A percentile compares a stretch with the other conserved stretches of the same genome.
Evolutionary conservation across 2,329 filamentous ascomycete genomes (phyloP).

Genomic region (Trichoderma citrinoviride): DNA sequence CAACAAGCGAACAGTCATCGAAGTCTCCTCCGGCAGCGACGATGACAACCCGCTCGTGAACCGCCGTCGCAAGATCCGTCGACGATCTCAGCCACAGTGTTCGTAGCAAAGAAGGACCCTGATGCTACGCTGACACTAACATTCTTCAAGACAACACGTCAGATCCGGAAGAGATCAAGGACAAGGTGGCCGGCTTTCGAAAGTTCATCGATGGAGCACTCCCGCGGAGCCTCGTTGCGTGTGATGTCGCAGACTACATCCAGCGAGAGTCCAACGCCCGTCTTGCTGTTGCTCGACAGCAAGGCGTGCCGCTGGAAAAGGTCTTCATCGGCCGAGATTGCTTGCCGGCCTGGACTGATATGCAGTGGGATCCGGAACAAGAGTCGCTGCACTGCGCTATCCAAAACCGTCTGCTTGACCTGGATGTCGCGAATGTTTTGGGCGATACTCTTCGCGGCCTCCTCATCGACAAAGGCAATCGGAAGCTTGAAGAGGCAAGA

Average conservation of each 20-base stretch:
- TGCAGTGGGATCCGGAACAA: slow-evolving; percentile 28
- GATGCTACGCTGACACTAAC: neutral
- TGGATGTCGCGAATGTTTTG: slow-evolving; percentile 24
- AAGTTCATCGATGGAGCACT: slow-evolving; percentile 24
- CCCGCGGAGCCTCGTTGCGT: slow-evolving; percentile 27
- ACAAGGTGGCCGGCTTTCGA: slow-evolving; percentile 8
- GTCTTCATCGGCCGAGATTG: slow-evolving; percentile 33
- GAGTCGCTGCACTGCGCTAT: slow-evolving; percentile 30
- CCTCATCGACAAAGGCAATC: slow-evolving; percentile 31
- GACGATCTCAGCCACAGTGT: neutral
- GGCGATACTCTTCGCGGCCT: slow-evolving; percentile 25
- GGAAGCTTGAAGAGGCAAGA: slow-evolving; percentile 29
- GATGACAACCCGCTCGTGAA: slow-evolving; percentile 8
- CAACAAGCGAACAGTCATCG: slow-evolving; percentile 10
- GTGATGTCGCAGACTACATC: slow-evolving; percentile 26
- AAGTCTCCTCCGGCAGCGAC: slow-evolving; percentile 4
- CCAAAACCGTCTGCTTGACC: slow-evolving; percentile 28
- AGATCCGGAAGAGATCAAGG: neutral
- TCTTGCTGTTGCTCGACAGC: slow-evolving; percentile 26
- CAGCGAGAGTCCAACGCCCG: slow-evolving; percentile 27
- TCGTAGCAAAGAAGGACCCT: neutral
- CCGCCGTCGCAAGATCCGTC: slow-evolving; percentile 7
- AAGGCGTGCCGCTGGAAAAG: slow-evolving; percentile 22
- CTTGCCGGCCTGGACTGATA: slow-evolving; percentile 31
- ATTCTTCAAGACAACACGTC: neutral